phyloP scores from a whole-genome alignment of 306 rosid genomes.

The Trifolium repens region DNA sequence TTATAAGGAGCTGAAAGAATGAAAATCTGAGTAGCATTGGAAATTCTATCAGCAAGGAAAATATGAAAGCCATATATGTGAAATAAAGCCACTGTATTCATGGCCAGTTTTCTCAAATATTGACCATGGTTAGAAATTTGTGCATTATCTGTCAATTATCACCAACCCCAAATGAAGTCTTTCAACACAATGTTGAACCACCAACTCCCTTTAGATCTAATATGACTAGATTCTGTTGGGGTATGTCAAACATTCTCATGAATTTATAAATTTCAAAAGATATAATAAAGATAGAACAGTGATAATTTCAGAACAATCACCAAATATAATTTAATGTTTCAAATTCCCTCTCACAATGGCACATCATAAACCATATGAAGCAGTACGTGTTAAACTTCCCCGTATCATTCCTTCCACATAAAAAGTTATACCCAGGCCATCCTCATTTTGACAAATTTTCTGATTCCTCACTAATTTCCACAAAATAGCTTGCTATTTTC shows the following conservation, averaged over 20 bases:
- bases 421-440: constrained; percentile 1
- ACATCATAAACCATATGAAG: not conserved
- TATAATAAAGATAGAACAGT: not conserved
- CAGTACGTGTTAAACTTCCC: not conserved
- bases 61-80: constrained; percentile 5
- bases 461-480: constrained; percentile 10
- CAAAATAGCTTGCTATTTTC: constrained; percentile 1
- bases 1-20: constrained; percentile 20
- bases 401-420: not conserved
- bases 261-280: constrained; percentile 15
- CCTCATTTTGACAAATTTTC: not conserved
- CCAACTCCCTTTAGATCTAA: constrained; percentile 14
- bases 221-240: not conserved
- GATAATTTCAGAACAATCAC: constrained; percentile 6
- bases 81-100: not conserved
- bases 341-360: constrained; percentile 4
- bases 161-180: not conserved
- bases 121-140: constrained; percentile 14
- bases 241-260: constrained; percentile 3
- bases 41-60: constrained; percentile 23
- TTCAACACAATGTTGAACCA: constrained; percentile 19
- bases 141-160: constrained; percentile 16
- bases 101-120: not conserved
- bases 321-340: not conserved
- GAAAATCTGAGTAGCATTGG: not conserved